phyloP scores from a whole-genome alignment of 2,329 filamentous ascomycete species.

The Lomentospora prolificans region DNA sequence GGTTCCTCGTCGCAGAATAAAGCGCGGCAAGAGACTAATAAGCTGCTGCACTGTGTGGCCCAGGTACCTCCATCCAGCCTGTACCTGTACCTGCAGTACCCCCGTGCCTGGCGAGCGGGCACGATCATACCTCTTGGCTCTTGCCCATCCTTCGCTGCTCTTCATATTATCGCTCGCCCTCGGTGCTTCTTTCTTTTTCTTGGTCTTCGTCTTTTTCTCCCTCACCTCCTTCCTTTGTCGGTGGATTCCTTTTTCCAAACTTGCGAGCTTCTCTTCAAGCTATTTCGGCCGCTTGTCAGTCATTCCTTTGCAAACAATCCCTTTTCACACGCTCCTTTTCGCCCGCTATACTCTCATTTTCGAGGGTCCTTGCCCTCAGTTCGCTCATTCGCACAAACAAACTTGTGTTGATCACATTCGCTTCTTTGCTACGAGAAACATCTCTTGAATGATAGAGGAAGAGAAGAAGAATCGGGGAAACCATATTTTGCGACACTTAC shows the following conservation, averaged over 20 bases:
- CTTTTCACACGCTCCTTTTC: not conserved
- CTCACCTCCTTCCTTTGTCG: constrained; percentile 1
- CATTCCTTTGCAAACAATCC: constrained; percentile 7
- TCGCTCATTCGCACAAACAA: not conserved
- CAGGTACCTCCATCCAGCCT: not conserved
- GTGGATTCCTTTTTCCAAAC: not conserved
- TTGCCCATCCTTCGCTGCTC: not conserved
- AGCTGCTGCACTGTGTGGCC: not conserved
- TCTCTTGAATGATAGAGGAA: not conserved
- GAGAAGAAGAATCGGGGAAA: not conserved
- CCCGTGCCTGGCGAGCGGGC: too few species aligned
- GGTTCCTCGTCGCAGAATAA: constrained; percentile 5
- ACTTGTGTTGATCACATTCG: constrained; percentile 8
- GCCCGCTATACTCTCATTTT: not conserved
- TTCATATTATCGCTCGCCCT: constrained; percentile 2
- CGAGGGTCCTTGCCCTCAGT: not conserved
- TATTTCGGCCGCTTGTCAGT: not conserved
- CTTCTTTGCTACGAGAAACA: not conserved
- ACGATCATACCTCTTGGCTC: not conserved
- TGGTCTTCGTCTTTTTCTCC: constrained; percentile 2
- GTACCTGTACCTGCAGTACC: not conserved
- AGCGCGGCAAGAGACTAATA: not conserved
- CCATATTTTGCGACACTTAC: not conserved
- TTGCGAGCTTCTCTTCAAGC: not conserved
- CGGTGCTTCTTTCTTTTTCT: not conserved